A percentile compares a stretch with the other conserved stretches of the same genome.
Conservation (phyloP, 345 rosid species). For the Pugionium cornutum region DNA sequence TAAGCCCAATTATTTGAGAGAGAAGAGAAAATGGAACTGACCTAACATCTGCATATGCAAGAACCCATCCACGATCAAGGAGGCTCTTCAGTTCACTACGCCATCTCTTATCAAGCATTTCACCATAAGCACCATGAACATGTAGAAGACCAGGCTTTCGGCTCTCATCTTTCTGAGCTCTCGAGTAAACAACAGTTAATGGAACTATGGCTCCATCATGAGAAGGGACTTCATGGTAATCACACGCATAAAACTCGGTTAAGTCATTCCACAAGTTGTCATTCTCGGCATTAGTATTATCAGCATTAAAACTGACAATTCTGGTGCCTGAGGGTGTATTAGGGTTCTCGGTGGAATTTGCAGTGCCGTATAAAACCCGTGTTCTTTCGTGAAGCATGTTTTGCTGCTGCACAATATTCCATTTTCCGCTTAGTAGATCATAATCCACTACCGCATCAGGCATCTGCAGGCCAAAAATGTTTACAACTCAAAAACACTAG, state of each 20-base stretch:
- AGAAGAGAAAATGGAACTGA: slow-evolving; percentile 38
- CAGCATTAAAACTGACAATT: slow-evolving; percentile 41
- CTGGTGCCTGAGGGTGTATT: slow-evolving; percentile 43
- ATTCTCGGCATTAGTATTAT: slow-evolving; percentile 49
- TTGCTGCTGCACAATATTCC: slow-evolving; percentile 94
- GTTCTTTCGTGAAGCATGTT: slow-evolving; percentile 94
- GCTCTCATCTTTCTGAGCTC: slow-evolving; percentile 46
- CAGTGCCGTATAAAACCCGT: slow-evolving; percentile 72
- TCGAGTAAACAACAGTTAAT: slow-evolving; percentile 72
- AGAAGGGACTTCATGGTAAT: slow-evolving; percentile 63
- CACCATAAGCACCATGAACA: slow-evolving; percentile 97
- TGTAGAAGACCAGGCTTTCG: slow-evolving; percentile 74
- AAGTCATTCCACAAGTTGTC: slow-evolving; percentile 89
- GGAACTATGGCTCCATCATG: slow-evolving; percentile 78
- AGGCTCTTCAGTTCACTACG: slow-evolving; percentile 89
- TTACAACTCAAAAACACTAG: not conserved
- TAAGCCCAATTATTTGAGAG: slow-evolving; percentile 7
- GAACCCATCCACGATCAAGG: slow-evolving; percentile 95
- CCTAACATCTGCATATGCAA: slow-evolving; percentile 98
- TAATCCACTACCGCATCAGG: slow-evolving; percentile 97
- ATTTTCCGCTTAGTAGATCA: slow-evolving; percentile 72
- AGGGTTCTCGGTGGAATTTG: slow-evolving; percentile 47
- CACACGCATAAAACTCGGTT: slow-evolving; percentile 86
- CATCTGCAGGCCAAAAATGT: slow-evolving; percentile 56
- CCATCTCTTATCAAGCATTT: slow-evolving; percentile 89